Evolutionary conservation across 495 filamentous ascomycete genomes (phyloP).

Genomic region (Aspergillus hancockii): DNA sequence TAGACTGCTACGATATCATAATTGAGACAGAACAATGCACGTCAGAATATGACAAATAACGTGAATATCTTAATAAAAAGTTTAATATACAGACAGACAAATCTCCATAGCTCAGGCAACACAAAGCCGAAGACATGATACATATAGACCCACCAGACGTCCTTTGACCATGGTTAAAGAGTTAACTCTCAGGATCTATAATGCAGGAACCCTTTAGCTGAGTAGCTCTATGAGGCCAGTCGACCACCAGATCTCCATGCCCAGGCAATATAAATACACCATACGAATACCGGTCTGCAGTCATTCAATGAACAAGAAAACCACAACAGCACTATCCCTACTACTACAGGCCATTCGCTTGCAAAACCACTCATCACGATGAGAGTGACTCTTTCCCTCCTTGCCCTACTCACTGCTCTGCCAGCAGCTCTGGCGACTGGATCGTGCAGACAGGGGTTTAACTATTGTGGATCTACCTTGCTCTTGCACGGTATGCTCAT

Average conservation of each 20-base stretch:
- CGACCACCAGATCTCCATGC: background rate
- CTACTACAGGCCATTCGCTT: background rate
- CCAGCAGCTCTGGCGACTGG: background rate
- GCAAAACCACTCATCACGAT: background rate
- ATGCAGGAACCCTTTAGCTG: background rate
- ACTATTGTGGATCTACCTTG: conserved; percentile 3
- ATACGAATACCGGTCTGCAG: background rate
- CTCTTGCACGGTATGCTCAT: background rate
- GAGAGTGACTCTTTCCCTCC: background rate
- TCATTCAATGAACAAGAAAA: background rate
- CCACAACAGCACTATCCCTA: background rate
- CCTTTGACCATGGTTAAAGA: background rate
- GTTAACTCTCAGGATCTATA: background rate
- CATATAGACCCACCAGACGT: no score
- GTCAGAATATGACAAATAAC: no score
- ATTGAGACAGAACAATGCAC: no score
- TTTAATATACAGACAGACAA: no score
- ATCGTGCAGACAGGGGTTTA: background rate
- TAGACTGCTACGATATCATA: no score
- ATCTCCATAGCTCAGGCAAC: no score
- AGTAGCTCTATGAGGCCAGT: background rate
- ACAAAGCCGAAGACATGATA: no score
- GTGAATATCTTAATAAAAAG: no score
- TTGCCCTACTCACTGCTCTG: background rate
- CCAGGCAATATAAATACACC: background rate